These are phyloP conservation scores for Dothistroma pini DNA, from an alignment of 2,329 filamentous ascomycete species.

Conservation along the genomic window DNA sequence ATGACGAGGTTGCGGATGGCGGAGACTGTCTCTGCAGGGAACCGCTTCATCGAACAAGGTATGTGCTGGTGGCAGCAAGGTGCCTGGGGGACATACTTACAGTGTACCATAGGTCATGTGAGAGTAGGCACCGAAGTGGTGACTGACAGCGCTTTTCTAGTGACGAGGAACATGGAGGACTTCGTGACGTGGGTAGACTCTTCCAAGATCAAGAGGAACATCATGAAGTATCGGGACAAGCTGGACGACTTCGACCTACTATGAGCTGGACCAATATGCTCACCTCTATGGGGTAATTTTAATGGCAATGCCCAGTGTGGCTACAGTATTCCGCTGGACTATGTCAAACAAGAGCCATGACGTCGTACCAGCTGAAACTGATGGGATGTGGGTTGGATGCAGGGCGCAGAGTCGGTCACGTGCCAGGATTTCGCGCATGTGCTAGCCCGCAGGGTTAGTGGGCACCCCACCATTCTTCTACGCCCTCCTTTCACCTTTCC, in stretches of 20 bases:
- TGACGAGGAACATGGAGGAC: conserved; percentile 88
- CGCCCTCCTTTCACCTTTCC: conserved; percentile 4
- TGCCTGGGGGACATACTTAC: not conserved
- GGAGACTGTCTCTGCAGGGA: conserved; percentile 75
- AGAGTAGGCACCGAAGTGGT: conserved; percentile 86
- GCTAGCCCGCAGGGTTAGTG: conserved; percentile 7
- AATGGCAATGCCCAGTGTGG: not conserved
- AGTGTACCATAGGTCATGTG: conserved; percentile 46
- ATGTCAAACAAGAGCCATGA: not conserved
- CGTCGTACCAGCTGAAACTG: not conserved
- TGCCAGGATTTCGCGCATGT: conserved; percentile 9
- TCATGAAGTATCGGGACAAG: conserved; percentile 91
- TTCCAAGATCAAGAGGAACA: conserved; percentile 95
- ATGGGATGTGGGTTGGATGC: not conserved
- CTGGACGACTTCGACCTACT: conserved; percentile 93
- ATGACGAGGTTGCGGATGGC: conserved; percentile 92
- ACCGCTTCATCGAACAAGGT: conserved; percentile 83
- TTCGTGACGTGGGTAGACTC: conserved; percentile 95
- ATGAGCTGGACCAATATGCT: conserved; percentile 42
- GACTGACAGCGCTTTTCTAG: conserved; percentile 83
- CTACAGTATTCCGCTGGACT: not conserved
- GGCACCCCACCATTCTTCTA: conserved; percentile 6
- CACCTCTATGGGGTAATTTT: not conserved
- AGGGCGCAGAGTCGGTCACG: conserved; percentile 8
- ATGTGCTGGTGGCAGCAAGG: conserved; percentile 43